These are phyloP conservation scores for Sporothrix dimorphospora DNA, from an alignment of 2,329 filamentous ascomycete species.

Conservation along the genomic window DNA sequence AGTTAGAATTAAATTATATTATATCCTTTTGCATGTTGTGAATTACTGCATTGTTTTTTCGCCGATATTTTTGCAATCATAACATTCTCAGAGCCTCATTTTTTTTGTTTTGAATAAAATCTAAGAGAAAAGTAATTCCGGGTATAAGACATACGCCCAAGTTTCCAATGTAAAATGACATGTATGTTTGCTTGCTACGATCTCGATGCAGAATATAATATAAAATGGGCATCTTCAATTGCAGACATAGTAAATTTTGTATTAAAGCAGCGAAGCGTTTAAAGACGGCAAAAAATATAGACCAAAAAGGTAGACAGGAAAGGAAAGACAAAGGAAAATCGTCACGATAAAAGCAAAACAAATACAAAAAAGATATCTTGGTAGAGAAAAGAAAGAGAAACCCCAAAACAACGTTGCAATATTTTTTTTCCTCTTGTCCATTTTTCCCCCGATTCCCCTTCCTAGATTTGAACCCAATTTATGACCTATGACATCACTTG, in stretches of 20 bases:
- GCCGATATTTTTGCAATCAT: not conserved
- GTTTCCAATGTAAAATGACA: too few relatives aligned
- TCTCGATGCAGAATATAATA: not conserved
- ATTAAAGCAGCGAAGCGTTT: constrained; percentile 9
- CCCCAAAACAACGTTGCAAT: constrained; percentile 12
- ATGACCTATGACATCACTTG: not conserved
- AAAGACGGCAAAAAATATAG: not conserved
- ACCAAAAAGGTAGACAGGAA: not conserved
- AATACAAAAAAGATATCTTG: constrained; percentile 17
- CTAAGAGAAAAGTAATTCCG: too few relatives aligned
- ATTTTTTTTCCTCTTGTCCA: not conserved
- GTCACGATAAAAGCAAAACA: constrained; percentile 1
- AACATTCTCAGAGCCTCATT: too few relatives aligned
- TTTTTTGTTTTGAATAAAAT: too few relatives aligned
- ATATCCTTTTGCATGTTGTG: not conserved
- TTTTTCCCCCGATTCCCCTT: not conserved
- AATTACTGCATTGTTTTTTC: not conserved
- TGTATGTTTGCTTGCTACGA: too few relatives aligned
- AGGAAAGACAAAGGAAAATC: not conserved
- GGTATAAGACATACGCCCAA: too few relatives aligned
- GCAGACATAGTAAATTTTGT: not conserved
- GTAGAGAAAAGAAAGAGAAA: not conserved
- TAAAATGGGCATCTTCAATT: not conserved
- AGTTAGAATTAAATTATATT: not conserved
- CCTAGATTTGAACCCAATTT: not conserved